Percentiles rank a stretch among this genome's conserved stretches.
Conservation (phyloP, 2,329 filamentous ascomycete genomes). For the Epichloe aotearoae region DNA sequence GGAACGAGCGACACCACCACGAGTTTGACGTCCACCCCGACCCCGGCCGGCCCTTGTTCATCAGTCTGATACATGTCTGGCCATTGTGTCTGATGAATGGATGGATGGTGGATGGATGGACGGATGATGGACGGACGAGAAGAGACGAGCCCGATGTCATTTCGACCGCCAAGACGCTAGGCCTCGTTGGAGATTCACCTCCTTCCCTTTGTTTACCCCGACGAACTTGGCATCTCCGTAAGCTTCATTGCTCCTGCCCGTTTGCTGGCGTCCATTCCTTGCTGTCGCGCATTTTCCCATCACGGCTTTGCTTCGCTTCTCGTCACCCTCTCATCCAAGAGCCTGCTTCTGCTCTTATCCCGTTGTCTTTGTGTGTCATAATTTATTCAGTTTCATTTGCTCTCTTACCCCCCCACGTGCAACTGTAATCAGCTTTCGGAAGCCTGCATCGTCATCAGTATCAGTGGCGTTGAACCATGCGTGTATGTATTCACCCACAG, state of each 20-base stretch:
- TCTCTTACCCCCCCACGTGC: background rate
- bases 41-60: too few species aligned
- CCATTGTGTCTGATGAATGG: too few species aligned
- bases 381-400: background rate
- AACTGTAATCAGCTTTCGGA: background rate
- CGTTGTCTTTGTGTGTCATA: background rate
- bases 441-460: background rate
- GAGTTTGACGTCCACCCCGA: too few species aligned
- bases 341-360: background rate
- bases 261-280: constrained; percentile 2
- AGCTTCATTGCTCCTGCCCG: constrained; percentile 1
- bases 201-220: background rate
- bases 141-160: too few species aligned
- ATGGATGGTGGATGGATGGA: too few species aligned
- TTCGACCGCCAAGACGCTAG: too few species aligned
- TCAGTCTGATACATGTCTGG: too few species aligned
- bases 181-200: background rate
- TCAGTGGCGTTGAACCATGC: constrained; percentile 6
- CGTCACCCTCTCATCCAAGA: constrained; percentile 10
- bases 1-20: too few species aligned
- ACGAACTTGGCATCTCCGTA: background rate
- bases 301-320: constrained; percentile 9
- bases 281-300: background rate
- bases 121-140: too few species aligned
- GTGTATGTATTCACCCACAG: constrained; percentile 7